phyloP scores from a whole-genome alignment of 1,284 basidiomycete genomes.

The Fomitopsis pinicola region DNA sequence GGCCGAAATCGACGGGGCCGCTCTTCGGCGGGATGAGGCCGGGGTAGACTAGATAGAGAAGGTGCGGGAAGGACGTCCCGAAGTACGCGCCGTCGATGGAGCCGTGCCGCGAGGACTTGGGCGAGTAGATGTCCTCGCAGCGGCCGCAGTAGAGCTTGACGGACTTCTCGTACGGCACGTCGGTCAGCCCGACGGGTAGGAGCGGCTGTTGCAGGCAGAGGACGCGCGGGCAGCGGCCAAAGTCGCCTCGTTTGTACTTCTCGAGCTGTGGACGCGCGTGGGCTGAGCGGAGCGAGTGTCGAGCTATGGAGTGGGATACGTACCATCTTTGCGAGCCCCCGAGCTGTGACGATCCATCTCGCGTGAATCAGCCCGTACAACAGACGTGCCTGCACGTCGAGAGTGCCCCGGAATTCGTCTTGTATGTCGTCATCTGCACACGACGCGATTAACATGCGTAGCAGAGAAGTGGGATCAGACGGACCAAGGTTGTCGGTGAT shows the following conservation, averaged over 20 bases:
- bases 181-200: conserved; percentile 92
- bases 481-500: conserved; percentile 91
- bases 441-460: background rate
- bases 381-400: conserved; percentile 89
- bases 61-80: conserved; percentile 93
- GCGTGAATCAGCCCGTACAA: conserved; percentile 97
- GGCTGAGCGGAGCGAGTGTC: background rate
- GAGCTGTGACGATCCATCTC: conserved; percentile 91
- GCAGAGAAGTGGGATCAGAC: conserved; percentile 20
- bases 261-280: conserved; percentile 59
- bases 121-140: conserved; percentile 95
- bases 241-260: conserved; percentile 96
- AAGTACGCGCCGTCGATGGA: conserved; percentile 97
- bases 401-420: conserved; percentile 71
- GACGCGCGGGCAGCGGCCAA: conserved; percentile 93
- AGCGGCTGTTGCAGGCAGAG: conserved; percentile 90
- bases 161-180: conserved; percentile 92
- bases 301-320: conserved; percentile 8
- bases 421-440: conserved; percentile 71
- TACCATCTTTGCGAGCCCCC: conserved; percentile 95
- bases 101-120: conserved; percentile 91
- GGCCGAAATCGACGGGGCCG: conserved; percentile 50
- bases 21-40: conserved; percentile 84
- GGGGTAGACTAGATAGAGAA: conserved; percentile 94
- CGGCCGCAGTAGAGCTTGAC: conserved; percentile 96